phyloP scores from a whole-genome alignment of 352 stramenopile species.

The Phytophthora rubi region DNA sequence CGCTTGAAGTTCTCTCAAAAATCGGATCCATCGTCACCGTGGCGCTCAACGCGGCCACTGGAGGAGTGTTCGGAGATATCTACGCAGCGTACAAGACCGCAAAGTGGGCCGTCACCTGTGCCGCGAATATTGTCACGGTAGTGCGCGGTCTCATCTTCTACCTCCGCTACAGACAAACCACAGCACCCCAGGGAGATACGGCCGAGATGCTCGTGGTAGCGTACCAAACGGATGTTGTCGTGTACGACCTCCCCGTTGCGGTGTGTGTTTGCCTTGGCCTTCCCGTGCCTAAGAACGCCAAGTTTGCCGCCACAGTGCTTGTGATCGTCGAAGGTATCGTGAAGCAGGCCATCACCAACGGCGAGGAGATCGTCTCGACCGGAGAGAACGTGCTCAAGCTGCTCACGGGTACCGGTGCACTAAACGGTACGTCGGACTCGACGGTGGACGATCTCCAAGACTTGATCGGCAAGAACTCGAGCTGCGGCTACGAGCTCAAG shows the following conservation, averaged over 20 bases:
- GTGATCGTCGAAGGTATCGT: constrained; percentile 32
- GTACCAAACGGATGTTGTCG: constrained; percentile 47
- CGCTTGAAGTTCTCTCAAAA: constrained; percentile 40
- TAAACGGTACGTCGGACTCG: constrained; percentile 16
- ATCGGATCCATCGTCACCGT: constrained; percentile 33
- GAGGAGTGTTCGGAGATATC: constrained; percentile 39
- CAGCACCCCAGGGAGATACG: constrained; percentile 19
- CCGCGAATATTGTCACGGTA: constrained; percentile 21
- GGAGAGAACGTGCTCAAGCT: constrained; percentile 27
- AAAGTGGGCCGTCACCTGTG: constrained; percentile 17
- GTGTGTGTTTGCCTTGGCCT: constrained; percentile 58
- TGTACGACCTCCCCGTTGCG: constrained; percentile 54
- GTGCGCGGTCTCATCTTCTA: constrained; percentile 36
- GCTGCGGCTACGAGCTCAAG: constrained; percentile 33
- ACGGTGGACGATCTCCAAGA: constrained; percentile 29
- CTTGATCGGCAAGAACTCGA: constrained; percentile 32
- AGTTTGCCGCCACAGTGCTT: constrained; percentile 14
- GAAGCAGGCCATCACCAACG: constrained; percentile 26
- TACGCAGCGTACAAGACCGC: constrained; percentile 19
- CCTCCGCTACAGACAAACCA: constrained; percentile 28
- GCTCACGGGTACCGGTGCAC: constrained; percentile 15
- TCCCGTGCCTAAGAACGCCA: constrained; percentile 22
- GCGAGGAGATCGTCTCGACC: constrained; percentile 28
- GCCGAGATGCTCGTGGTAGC: constrained; percentile 24
- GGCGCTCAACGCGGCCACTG: constrained; percentile 36